A percentile compares a stretch with the other conserved stretches of the same genome.
These are phyloP conservation scores for Daldinia vernicosa DNA, from an alignment of 495 filamentous ascomycete species.

Conservation along the genomic window DNA sequence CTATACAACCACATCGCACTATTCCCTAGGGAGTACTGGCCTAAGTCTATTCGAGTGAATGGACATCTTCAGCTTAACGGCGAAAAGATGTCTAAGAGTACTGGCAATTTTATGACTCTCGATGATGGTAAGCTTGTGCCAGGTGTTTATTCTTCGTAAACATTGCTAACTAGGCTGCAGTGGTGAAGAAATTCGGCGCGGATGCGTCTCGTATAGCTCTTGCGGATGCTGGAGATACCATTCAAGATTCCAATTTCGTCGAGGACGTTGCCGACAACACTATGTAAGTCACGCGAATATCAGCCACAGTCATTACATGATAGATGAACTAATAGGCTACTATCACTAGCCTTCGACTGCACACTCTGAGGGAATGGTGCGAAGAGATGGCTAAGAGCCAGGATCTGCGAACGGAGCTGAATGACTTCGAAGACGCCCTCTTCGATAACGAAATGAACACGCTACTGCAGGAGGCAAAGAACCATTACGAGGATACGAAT, in stretches of 20 bases:
- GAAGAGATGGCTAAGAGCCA: slow-evolving; percentile 80
- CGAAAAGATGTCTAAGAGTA: slow-evolving; percentile 96
- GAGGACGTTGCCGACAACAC: slow-evolving; percentile 91
- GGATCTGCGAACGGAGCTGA: slow-evolving; percentile 73
- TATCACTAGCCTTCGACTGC: slow-evolving; percentile 67
- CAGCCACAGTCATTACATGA: not conserved
- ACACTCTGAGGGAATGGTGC: slow-evolving; percentile 89
- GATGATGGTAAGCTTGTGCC: slow-evolving; percentile 60
- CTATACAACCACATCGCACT: slow-evolving; percentile 94
- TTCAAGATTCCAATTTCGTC: slow-evolving; percentile 97
- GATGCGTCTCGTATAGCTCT: slow-evolving; percentile 92
- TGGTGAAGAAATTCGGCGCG: slow-evolving; percentile 90
- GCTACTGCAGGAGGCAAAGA: slow-evolving; percentile 76
- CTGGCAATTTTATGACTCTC: slow-evolving; percentile 94
- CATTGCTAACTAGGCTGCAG: slow-evolving; percentile 33
- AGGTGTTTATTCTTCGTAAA: not conserved
- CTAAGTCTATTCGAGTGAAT: slow-evolving; percentile 81
- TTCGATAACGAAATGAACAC: slow-evolving; percentile 94
- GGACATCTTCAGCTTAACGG: slow-evolving; percentile 94
- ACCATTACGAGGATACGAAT: slow-evolving; percentile 79
- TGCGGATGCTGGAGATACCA: slow-evolving; percentile 92
- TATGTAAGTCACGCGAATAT: slow-evolving; percentile 54
- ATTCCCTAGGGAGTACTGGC: slow-evolving; percentile 88
- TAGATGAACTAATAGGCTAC: not conserved
- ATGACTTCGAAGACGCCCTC: slow-evolving; percentile 83